Percentiles rank a stretch among this genome's conserved stretches.
These are phyloP conservation scores for Kwoniella sp. DNA, from an alignment of 768 basidiomycete species.

Conservation along the genomic window DNA sequence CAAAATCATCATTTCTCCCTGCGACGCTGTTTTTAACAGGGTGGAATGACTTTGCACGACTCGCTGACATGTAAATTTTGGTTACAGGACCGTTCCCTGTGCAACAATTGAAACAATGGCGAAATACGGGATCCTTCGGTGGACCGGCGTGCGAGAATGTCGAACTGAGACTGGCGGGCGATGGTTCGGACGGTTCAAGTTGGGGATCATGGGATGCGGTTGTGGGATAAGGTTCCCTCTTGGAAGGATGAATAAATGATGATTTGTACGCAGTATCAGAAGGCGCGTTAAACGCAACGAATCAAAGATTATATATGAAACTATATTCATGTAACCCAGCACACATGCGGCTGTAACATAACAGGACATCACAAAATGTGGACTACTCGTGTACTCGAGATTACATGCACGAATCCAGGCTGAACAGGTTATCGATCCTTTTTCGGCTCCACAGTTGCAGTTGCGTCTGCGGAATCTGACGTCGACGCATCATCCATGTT, in stretches of 20 bases:
- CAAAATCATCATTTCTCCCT: background rate
- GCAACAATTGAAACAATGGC: slow-evolving; percentile 48
- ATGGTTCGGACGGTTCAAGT: slow-evolving; percentile 6
- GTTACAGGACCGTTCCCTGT: slow-evolving; percentile 52
- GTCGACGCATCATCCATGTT: background rate
- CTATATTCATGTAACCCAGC: too few species aligned
- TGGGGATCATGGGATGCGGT: slow-evolving; percentile 41
- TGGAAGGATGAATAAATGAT: too few species aligned
- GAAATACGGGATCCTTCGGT: slow-evolving; percentile 55
- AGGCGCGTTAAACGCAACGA: too few species aligned
- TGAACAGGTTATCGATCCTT: slow-evolving; percentile 32
- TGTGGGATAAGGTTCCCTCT: slow-evolving; percentile 43
- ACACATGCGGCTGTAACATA: too few species aligned
- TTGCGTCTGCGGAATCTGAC: slow-evolving; percentile 1
- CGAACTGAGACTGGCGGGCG: slow-evolving; percentile 40
- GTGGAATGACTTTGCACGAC: background rate
- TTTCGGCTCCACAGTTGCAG: slow-evolving; percentile 20
- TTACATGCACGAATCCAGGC: too few species aligned
- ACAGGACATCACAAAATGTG: background rate
- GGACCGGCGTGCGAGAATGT: slow-evolving; percentile 55
- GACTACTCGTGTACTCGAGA: too few species aligned
- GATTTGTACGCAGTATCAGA: too few species aligned
- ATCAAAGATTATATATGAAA: too few species aligned
- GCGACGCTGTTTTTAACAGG: background rate
- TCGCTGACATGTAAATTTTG: background rate